Conservation (phyloP, 2,329 filamentous ascomycete species). For the Lecanicillium sp. region DNA sequence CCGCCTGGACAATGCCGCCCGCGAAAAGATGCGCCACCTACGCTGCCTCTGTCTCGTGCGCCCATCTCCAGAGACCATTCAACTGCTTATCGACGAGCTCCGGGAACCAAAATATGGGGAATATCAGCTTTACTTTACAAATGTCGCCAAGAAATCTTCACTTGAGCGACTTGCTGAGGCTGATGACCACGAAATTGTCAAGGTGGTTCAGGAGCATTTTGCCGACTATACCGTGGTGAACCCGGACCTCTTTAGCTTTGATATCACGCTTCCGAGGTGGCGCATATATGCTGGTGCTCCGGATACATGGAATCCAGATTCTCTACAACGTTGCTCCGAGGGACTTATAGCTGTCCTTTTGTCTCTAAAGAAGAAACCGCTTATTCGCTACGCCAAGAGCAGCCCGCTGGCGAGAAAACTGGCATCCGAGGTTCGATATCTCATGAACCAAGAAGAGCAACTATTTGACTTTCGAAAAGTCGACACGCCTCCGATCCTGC, state of each 20-base stretch:
- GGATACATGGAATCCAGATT: conserved; percentile 85
- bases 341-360: conserved; percentile 77
- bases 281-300: conserved; percentile 74
- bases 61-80: conserved; percentile 85
- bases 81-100: conserved; percentile 89
- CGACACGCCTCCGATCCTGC: conserved; percentile 86
- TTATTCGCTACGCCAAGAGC: conserved; percentile 89
- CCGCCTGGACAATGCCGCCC: conserved; percentile 77
- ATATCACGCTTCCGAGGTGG: conserved; percentile 62
- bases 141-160: conserved; percentile 93
- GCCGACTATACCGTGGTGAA: conserved; percentile 95
- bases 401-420: conserved; percentile 87
- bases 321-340: conserved; percentile 78
- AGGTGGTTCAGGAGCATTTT: conserved; percentile 89
- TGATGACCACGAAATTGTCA: conserved; percentile 95
- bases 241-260: conserved; percentile 80
- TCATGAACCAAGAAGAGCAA: conserved; percentile 91
- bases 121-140: conserved; percentile 96
- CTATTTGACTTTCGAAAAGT: conserved; percentile 93
- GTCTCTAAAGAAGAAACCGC: conserved; percentile 89
- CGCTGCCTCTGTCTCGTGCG: conserved; percentile 89
- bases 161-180: conserved; percentile 91
- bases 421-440: conserved; percentile 84
- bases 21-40: conserved; percentile 97
- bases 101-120: conserved; percentile 95